A percentile compares a stretch with the other conserved stretches of the same genome.
Evolutionary conservation across 176 grass and related monocot species (phyloP).

Genomic region (Chrysopogon serrulatus): DNA sequence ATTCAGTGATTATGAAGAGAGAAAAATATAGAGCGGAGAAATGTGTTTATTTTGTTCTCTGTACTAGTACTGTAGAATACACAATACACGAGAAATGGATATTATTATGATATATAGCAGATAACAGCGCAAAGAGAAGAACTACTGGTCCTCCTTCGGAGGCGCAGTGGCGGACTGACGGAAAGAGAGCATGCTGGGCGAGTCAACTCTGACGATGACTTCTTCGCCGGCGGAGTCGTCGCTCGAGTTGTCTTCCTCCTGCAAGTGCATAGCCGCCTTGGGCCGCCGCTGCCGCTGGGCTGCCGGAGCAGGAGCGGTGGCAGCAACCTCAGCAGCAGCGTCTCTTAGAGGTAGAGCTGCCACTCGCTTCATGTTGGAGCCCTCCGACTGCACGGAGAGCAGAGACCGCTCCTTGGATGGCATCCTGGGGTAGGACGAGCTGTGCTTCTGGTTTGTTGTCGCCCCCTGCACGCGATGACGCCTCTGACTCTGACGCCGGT

Average conservation of each 20-base stretch:
- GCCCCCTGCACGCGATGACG: neutral
- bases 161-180: conserved; percentile 16
- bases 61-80: neutral
- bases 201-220: conserved; percentile 81
- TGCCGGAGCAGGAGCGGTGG: neutral
- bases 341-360: neutral
- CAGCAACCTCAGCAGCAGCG: neutral
- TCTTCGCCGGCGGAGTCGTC: conserved; percentile 72
- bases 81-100: neutral
- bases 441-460: conserved; percentile 29
- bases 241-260: conserved; percentile 43
- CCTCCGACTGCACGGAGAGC: conserved; percentile 60
- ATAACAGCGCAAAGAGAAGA: neutral
- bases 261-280: neutral
- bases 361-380: conserved; percentile 30
- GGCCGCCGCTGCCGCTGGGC: neutral
- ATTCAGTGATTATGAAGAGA: neutral
- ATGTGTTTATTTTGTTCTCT: neutral
- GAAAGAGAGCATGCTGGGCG: conserved; percentile 80
- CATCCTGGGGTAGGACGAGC: conserved; percentile 58
- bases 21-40: neutral
- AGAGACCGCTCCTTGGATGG: conserved; percentile 45
- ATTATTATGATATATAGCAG: no score
- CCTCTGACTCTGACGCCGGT: conserved; percentile 8
- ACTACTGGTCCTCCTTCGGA: neutral